Conservation (phyloP, 257 asterid genomes). For the Rehmannia glutinosa region DNA sequence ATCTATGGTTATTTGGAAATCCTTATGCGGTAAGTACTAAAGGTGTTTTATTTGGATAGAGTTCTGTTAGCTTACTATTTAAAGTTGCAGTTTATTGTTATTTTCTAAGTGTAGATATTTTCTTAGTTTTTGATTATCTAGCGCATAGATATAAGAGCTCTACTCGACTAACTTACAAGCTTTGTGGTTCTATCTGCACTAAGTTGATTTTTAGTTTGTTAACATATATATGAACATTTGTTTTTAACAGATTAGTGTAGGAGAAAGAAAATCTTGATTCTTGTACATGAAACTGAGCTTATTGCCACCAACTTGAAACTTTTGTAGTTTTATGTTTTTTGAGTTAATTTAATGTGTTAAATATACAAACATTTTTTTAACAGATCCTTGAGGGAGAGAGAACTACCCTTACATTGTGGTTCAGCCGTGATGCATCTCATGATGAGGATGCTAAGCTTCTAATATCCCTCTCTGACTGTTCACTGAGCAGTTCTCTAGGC, state of each 20-base stretch:
- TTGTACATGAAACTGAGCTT: too few species aligned
- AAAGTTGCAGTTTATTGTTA: too few species aligned
- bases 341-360: not conserved
- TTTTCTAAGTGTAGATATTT: too few species aligned
- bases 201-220: not conserved
- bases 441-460: conserved; percentile 82
- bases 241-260: too few species aligned
- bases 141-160: too few species aligned
- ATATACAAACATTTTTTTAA: not conserved
- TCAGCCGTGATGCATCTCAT: conserved; percentile 70
- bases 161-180: too few species aligned
- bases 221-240: not conserved
- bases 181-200: too few species aligned
- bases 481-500: conserved; percentile 14
- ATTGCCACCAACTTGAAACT: too few species aligned
- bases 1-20: not conserved
- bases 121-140: too few species aligned
- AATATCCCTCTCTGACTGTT: conserved; percentile 42
- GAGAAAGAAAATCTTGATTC: too few species aligned
- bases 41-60: not conserved
- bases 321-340: too few species aligned
- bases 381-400: conserved; percentile 79
- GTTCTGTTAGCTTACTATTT: too few species aligned
- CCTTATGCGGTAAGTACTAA: not conserved
- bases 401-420: conserved; percentile 86